A percentile compares a stretch with the other conserved stretches of the same genome.
Evolutionary conservation across 2,329 filamentous ascomycete genomes (phyloP).

Genomic region (Zarea fungicola): DNA sequence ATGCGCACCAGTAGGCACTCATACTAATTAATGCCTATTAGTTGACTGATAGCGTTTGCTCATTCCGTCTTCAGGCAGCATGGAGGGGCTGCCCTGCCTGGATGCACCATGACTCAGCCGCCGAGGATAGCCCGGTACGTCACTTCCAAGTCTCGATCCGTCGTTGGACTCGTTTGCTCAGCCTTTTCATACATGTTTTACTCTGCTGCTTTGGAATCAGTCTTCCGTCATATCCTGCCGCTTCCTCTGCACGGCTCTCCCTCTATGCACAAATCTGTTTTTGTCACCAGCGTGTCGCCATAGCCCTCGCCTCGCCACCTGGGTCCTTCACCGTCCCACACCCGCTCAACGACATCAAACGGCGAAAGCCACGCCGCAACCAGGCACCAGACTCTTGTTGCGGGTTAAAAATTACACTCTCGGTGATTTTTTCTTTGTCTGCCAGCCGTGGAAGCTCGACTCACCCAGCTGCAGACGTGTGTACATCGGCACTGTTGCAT

Average conservation of each 20-base stretch:
- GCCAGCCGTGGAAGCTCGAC: no score
- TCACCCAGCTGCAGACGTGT: neutral
- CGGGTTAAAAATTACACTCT: no score
- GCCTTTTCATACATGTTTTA: neutral
- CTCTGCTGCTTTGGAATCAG: neutral
- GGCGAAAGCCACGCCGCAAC: no score
- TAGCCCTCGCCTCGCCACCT: neutral
- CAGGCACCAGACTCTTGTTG: no score
- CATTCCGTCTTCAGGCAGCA: neutral
- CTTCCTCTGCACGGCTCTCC: neutral
- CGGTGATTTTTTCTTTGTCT: no score
- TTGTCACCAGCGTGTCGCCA: no score
- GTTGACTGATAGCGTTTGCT: no score
- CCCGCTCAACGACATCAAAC: no score
- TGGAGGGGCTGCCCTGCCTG: neutral
- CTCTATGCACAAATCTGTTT: neutral
- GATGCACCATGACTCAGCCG: conserved; percentile 11
- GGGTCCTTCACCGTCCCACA: neutral
- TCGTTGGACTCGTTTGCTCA: neutral
- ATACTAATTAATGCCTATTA: no score
- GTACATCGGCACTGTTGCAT: neutral
- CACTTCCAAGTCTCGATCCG: conserved; percentile 7
- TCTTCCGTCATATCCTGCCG: neutral
- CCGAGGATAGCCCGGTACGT: conserved; percentile 12
- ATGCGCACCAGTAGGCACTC: no score